Percentiles rank a stretch among this genome's conserved stretches.
Evolutionary conservation across 1,284 basidiomycete genomes (phyloP).

Genomic region (Erythrobasidium hasegawianum): DNA sequence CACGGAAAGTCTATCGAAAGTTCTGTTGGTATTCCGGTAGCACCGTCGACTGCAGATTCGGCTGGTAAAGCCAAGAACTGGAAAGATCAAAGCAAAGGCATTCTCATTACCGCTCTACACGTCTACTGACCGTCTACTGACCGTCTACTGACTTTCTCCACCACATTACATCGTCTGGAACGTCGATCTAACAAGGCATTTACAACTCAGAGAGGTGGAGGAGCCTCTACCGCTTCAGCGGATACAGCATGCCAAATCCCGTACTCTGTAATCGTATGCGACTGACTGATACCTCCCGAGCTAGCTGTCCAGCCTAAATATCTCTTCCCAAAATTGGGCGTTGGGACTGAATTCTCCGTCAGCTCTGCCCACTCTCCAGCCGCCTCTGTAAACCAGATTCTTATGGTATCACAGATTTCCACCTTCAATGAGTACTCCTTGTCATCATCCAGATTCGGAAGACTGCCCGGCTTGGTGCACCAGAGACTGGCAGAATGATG

Average conservation of each 20-base stretch:
- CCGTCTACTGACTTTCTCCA: too few species aligned
- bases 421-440: slow-evolving; percentile 5
- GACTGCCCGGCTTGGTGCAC: slow-evolving; percentile 10
- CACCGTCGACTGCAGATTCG: too few species aligned
- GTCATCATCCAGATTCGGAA: slow-evolving; percentile 23
- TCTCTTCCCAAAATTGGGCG: background rate
- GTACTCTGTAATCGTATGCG: slow-evolving; percentile 7
- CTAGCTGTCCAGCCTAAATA: slow-evolving; percentile 27
- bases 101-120: too few species aligned
- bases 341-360: background rate
- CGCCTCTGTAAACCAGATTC: slow-evolving; percentile 19
- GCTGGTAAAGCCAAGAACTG: too few species aligned
- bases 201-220: too few species aligned
- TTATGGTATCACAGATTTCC: slow-evolving; percentile 1
- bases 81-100: too few species aligned
- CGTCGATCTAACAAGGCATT: too few species aligned
- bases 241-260: slow-evolving; percentile 15
- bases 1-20: too few species aligned
- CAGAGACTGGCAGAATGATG: slow-evolving; percentile 18
- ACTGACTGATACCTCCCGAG: slow-evolving; percentile 20
- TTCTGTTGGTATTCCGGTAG: too few species aligned
- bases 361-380: slow-evolving; percentile 9
- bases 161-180: too few species aligned
- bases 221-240: too few species aligned
- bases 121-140: too few species aligned